These are phyloP conservation scores for Diaporthe caulivora DNA, from an alignment of 2,329 filamentous ascomycete genomes.

Conservation along the genomic window DNA sequence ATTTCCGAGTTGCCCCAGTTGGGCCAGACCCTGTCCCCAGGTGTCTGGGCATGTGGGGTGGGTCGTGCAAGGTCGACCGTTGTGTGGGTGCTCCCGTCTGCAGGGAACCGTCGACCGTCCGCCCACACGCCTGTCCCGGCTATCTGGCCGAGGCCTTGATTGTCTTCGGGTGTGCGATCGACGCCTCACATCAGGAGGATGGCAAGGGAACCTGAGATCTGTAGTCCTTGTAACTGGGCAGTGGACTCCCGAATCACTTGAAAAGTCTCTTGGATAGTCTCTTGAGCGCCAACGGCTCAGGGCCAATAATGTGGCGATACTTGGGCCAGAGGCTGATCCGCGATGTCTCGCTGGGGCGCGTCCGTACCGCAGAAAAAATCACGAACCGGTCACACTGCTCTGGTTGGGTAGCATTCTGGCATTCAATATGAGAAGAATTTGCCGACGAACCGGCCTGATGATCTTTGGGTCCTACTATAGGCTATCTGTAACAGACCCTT, in stretches of 20 bases:
- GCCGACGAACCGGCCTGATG: constrained; percentile 5
- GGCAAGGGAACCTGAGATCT: background rate
- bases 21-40: constrained; percentile 24
- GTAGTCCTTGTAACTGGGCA: background rate
- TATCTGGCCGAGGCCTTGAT: constrained; percentile 16
- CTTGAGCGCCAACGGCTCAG: background rate
- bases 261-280: background rate
- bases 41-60: background rate
- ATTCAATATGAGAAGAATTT: constrained; percentile 15
- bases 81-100: constrained; percentile 20
- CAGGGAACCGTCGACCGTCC: constrained; percentile 13
- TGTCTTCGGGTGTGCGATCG: constrained; percentile 10
- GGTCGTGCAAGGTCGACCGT: background rate
- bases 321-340: background rate
- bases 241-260: too few species aligned
- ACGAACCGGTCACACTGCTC: background rate
- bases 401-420: constrained; percentile 24
- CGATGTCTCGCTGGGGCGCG: constrained; percentile 16
- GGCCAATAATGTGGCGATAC: constrained; percentile 1
- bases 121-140: constrained; percentile 13
- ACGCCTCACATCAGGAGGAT: background rate
- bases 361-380: background rate
- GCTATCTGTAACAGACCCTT: background rate
- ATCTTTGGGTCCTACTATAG: background rate
- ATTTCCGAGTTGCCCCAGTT: constrained; percentile 18